These are phyloP conservation scores for Phytophthora hybrid DNA, from an alignment of 352 stramenopile genomes.

Conservation along the genomic window DNA sequence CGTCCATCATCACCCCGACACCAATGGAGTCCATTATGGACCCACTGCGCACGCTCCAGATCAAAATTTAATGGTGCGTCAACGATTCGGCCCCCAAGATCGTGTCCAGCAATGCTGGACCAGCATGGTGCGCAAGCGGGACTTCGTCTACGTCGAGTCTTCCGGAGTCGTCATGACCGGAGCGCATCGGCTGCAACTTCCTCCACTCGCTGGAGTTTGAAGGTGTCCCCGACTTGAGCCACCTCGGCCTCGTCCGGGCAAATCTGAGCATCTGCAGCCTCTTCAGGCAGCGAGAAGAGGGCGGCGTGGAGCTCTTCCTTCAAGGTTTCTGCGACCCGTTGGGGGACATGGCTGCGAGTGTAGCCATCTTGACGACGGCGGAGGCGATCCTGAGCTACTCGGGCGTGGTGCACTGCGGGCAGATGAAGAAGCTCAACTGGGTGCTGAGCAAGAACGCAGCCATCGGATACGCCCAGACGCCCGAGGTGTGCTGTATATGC, in stretches of 20 bases:
- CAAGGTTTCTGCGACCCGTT: constrained; percentile 41
- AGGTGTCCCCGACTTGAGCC: constrained; percentile 39
- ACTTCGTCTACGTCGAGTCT: constrained; percentile 63
- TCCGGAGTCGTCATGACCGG: constrained; percentile 46
- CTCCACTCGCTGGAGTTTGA: constrained; percentile 61
- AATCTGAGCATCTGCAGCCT: constrained; percentile 62
- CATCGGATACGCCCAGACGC: constrained; percentile 29
- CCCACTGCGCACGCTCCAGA: constrained; percentile 47
- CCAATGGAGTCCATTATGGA: too few species aligned
- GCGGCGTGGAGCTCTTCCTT: constrained; percentile 51
- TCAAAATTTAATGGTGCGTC: constrained; percentile 68
- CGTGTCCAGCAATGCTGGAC: too few species aligned
- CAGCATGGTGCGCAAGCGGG: constrained; percentile 56
- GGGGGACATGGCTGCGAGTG: constrained; percentile 35
- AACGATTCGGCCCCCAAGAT: constrained; percentile 49
- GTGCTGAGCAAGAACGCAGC: constrained; percentile 38
- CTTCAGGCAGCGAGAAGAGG: constrained; percentile 51
- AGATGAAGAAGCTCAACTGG: constrained; percentile 55
- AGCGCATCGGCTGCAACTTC: constrained; percentile 61
- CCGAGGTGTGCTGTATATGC: constrained; percentile 40
- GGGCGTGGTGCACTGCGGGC: constrained; percentile 37
- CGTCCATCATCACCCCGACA: constrained; percentile 42
- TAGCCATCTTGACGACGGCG: constrained; percentile 43
- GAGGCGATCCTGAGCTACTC: constrained; percentile 40
- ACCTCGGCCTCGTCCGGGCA: constrained; percentile 43